Conservation (phyloP, 768 basidiomycete species). For the Baorangia bicolor region DNA sequence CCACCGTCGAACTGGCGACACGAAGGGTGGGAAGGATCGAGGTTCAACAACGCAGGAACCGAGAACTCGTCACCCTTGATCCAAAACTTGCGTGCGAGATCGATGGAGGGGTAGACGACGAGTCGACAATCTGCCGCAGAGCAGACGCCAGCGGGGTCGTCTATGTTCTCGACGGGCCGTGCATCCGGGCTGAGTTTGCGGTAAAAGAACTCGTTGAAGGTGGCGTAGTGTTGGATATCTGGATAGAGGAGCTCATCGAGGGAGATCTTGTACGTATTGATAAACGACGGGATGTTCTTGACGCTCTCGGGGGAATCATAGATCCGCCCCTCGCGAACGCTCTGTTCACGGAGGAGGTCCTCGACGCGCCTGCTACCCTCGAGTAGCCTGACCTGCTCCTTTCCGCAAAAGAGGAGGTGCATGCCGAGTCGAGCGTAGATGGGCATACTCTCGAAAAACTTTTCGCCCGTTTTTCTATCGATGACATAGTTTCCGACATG, state of each 20-base stretch:
- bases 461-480: conserved; percentile 45
- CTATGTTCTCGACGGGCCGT: conserved; percentile 57
- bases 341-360: conserved; percentile 51
- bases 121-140: conserved; percentile 74
- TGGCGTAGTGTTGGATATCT: conserved; percentile 58
- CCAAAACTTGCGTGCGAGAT: conserved; percentile 69
- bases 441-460: conserved; percentile 74
- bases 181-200: conserved; percentile 57
- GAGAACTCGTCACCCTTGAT: conserved; percentile 72
- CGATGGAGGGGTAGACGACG: conserved; percentile 61
- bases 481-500: conserved; percentile 62
- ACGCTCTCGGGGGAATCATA: conserved; percentile 55
- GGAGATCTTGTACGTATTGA: conserved; percentile 53
- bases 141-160: conserved; percentile 52
- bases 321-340: conserved; percentile 53
- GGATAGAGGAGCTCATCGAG: conserved; percentile 61
- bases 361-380: conserved; percentile 47
- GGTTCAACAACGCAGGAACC: conserved; percentile 56
- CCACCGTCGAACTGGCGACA: conserved; percentile 42
- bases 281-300: conserved; percentile 53
- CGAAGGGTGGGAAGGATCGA: conserved; percentile 41
- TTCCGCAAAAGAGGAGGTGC: conserved; percentile 72
- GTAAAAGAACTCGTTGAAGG: conserved; percentile 78
- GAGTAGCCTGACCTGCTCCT: conserved; percentile 47
- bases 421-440: conserved; percentile 69